Base-by-base conservation (phyloP, 148 eudicot species). In the Persicaria maculosa region DNA sequence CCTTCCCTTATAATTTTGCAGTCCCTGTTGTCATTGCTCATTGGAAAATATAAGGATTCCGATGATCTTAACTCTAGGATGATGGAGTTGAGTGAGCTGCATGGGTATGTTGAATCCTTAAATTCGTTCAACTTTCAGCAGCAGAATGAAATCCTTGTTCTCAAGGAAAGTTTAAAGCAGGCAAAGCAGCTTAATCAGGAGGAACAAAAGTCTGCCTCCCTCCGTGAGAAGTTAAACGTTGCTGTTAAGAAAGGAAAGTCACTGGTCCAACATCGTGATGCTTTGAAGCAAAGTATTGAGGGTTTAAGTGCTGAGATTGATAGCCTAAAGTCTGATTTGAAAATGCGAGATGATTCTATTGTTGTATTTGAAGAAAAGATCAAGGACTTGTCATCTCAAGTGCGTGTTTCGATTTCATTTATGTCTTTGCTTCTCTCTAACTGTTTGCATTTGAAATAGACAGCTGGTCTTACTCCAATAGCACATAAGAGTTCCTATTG, bases 231-330 rank as follows among this genome's bases (percentile, higher is more conserved):
- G 85, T 80, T 95, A 75, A 95, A 92, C 84, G 83, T 92, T 75
- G 99, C 99, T 15, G 99, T 95, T 83, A 84, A 89, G 58, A 92
- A 87, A 83, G 99, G 97, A 25, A 95, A 92, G 82, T 89, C 92
- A 46, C 72, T 95, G 81, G 88, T 95, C 69, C 99, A 92, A 74
- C 97, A 92, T 62, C 86, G 97, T 74, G 97, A 95, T 79, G 83
- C 88, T 85, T 81, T 95, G 85, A 95, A 88, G 83, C 91, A 92
- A 81, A 78, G 76, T 19, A 71, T 92, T 74, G 91, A 86, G 80
- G 94, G 90, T 67, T 75, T 83, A 70, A 86, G 85, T 50, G 48
- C 72, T 48, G 91, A 92, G 80, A 84, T 90, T 31, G 87, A 79
- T 57, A 81, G 74, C 70, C 81, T 95, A 77, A 90, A 89, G 72